Evolutionary conservation across 2,329 filamentous ascomycete species (phyloP).

Genomic region (Ustulina deusta): DNA sequence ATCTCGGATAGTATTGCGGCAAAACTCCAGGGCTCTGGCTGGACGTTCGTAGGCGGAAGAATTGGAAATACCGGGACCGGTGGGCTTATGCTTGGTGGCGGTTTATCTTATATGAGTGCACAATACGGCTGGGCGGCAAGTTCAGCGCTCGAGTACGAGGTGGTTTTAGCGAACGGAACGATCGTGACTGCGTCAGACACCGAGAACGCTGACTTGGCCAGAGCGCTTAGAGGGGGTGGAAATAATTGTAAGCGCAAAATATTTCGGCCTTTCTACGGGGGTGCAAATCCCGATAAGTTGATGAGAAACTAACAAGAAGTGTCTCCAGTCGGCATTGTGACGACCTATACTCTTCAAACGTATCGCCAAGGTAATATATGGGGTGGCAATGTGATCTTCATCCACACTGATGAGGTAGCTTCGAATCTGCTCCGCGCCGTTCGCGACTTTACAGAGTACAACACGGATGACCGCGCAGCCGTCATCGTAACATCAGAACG

Average conservation of each 20-base stretch:
- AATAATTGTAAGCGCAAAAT: constrained; percentile 57
- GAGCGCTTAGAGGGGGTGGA: constrained; percentile 66
- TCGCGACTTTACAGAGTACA: constrained; percentile 68
- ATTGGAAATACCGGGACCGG: constrained; percentile 60
- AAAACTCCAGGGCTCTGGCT: constrained; percentile 57
- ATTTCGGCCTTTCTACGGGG: neutral
- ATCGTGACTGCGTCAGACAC: constrained; percentile 59
- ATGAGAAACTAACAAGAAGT: constrained; percentile 11
- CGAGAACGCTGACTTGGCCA: constrained; percentile 62
- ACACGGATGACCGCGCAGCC: constrained; percentile 68
- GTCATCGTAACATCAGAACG: constrained; percentile 69
- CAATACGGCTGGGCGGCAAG: constrained; percentile 65
- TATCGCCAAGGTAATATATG: constrained; percentile 56
- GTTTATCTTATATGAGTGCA: constrained; percentile 64
- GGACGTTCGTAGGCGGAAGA: constrained; percentile 57
- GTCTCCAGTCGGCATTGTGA: constrained; percentile 59
- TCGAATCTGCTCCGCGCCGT: constrained; percentile 59
- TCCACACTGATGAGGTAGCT: constrained; percentile 48
- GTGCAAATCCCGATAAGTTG: neutral
- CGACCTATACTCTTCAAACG: constrained; percentile 58
- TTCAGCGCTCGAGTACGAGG: constrained; percentile 62
- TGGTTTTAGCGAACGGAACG: constrained; percentile 64
- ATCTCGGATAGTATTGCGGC: constrained; percentile 48
- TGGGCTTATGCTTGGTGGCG: constrained; percentile 65
- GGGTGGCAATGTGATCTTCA: constrained; percentile 59